phyloP scores from a whole-genome alignment of 306 rosid species.

The Vigna reflexopilosa region DNA sequence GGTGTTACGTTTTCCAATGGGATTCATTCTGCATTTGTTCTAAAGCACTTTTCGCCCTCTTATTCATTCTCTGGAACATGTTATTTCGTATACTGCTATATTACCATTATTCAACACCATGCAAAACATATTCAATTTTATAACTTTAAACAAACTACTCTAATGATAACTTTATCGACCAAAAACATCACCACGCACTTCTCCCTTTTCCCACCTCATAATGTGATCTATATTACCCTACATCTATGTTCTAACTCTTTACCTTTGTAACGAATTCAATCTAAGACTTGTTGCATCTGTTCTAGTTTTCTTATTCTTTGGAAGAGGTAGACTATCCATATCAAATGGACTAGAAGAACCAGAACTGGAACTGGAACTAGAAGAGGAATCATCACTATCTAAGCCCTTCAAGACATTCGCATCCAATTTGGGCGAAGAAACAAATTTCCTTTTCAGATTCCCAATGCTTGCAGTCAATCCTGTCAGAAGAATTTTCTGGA shows the following conservation, averaged over 20 bases:
- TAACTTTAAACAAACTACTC: no score
- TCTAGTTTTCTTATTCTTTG: slow-evolving; percentile 28
- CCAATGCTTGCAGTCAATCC: background rate
- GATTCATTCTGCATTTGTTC: no score
- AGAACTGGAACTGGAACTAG: slow-evolving; percentile 33
- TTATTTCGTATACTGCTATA: no score
- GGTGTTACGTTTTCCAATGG: no score
- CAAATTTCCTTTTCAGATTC: slow-evolving; percentile 27
- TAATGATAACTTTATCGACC: no score
- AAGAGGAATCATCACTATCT: slow-evolving; percentile 31
- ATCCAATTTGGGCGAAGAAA: background rate
- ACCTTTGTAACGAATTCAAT: slow-evolving; percentile 26
- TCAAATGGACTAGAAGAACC: slow-evolving; percentile 31
- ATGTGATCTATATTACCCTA: background rate
- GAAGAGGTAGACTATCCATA: background rate
- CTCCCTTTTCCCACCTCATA: background rate
- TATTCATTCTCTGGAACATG: no score
- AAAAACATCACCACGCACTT: background rate
- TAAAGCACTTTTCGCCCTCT: no score
- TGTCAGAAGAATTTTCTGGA: background rate
- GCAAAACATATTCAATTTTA: no score
- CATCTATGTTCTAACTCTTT: slow-evolving; percentile 15
- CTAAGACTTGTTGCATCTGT: slow-evolving; percentile 18
- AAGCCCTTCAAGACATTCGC: background rate
- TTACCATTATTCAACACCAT: no score